Evolutionary conservation across 768 basidiomycete species (phyloP).

Genomic region (Albatrellus ellisii): DNA sequence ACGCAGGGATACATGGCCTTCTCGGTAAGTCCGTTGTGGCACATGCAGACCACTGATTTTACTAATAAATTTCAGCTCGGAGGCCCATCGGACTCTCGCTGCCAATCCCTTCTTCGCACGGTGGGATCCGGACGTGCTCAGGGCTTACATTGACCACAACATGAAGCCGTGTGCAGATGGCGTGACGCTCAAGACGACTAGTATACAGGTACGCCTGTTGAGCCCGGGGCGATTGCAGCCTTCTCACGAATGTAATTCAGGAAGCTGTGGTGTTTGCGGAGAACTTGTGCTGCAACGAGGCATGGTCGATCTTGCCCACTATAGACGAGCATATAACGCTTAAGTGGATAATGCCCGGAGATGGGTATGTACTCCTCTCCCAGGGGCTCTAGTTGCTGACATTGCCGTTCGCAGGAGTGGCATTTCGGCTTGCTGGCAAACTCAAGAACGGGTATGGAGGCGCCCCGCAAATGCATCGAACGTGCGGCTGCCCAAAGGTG

Average conservation of each 20-base stretch:
- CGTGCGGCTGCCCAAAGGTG: conserved; percentile 17
- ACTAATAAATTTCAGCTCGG: conserved; percentile 32
- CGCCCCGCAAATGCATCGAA: conserved; percentile 23
- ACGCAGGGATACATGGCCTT: conserved; percentile 52
- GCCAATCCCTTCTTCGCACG: conserved; percentile 51
- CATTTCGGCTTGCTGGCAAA: no score
- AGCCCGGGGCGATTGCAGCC: not conserved
- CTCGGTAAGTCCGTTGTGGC: conserved; percentile 31
- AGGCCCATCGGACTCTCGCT: conserved; percentile 37
- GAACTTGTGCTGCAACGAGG: conserved; percentile 20
- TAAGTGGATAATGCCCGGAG: conserved; percentile 40
- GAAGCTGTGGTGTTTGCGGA: conserved; percentile 55
- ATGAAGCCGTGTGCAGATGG: conserved; percentile 27
- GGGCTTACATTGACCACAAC: conserved; percentile 47
- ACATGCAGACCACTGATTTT: not conserved
- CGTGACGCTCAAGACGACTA: conserved; percentile 51
- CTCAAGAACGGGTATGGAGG: conserved; percentile 23
- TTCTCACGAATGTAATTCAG: conserved; percentile 8
- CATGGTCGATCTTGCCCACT: conserved; percentile 21
- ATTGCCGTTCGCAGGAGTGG: not conserved
- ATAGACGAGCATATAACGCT: conserved; percentile 39
- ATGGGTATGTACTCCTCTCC: conserved; percentile 25
- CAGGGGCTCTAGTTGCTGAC: not conserved
- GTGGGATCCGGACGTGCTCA: conserved; percentile 57
- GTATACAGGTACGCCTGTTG: conserved; percentile 27